Evolutionary conservation across 495 filamentous ascomycete genomes (phyloP), one percentile per base, ranked within the genome.

Genomic region (Penicillium herquei): DNA sequence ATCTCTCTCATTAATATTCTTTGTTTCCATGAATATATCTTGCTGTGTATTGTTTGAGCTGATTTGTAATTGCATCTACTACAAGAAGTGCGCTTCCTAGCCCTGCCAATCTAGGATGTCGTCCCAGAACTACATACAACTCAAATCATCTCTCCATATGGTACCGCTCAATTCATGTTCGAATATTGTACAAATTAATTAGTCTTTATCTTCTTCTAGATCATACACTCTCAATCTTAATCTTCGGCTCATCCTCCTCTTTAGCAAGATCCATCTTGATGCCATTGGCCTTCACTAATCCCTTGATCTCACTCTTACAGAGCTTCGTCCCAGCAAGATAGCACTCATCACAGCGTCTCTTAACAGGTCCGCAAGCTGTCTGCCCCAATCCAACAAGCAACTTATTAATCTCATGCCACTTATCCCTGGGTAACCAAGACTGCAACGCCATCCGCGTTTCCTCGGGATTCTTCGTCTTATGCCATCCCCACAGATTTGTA

Each of bases 401-500:
- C 73, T 88, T 86, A 66, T 97, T 97, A 65, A 97, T 96, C 71
- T 95, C 91, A 71, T 91, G 90, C 93, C 94, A 96, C 65, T 83
- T 84, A 18, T 96, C 91, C 56, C 72, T 78, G 7, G 93, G 92
- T 56, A 97, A 72, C 92, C 93, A 98, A 1, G 77, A 75, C 78
- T 98, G 81, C 55, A 98, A 70, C 34, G 86, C 83, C 39, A 74
- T 65, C 34, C 94, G 80, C 30, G 94, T 97, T 62, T 91, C 90
- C 74, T 97, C 93, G 0, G 93, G 93, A 7, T 72, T 87, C 59
- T 85, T 89, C 0, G 90, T 92, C 55, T 84, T 85, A 67, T 93
- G 78, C 94, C 94, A 98, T 7, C 89, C 88, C 94, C 93, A 98
- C 26, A 96, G 75, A 75, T 98, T 98, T 42, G 92, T 92, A 63